Evolutionary conservation across 176 grass and related monocot species (phyloP).

Genomic region (Aegilops longissima): DNA sequence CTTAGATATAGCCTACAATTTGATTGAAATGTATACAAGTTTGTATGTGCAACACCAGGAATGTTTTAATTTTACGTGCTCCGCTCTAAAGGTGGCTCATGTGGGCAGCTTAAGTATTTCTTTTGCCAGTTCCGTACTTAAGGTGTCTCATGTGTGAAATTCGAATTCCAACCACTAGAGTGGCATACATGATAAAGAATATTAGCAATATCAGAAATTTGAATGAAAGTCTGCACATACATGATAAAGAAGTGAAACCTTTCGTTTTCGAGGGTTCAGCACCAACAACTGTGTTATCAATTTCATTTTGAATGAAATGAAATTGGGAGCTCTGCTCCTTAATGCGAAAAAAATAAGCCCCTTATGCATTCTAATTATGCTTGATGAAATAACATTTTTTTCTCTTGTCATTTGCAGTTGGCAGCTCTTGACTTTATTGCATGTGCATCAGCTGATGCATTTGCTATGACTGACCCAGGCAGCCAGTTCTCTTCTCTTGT

Average conservation of each 20-base stretch:
- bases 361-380: constrained; percentile 1
- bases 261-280: no score
- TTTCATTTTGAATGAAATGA: no score
- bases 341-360: background rate
- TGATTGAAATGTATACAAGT: constrained; percentile 8
- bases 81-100: background rate
- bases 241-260: no score
- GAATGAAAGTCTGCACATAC: no score
- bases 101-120: background rate
- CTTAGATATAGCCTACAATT: background rate
- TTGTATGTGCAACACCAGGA: background rate
- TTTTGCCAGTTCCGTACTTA: background rate
- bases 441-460: constrained; percentile 92
- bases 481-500: constrained; percentile 95
- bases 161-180: background rate
- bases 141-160: background rate
- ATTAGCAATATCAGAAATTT: constrained; percentile 3
- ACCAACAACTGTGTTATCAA: no score
- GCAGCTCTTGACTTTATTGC: constrained; percentile 93
- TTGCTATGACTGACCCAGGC: constrained; percentile 96
- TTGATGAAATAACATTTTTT: constrained; percentile 28
- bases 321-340: no score
- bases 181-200: constrained; percentile 4
- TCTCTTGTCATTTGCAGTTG: constrained; percentile 47
- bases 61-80: background rate